Percentiles rank a stretch among this genome's conserved stretches.
These are phyloP conservation scores for Colletotrichum falcatum DNA, from an alignment of 2,329 filamentous ascomycete species.

Conservation along the genomic window DNA sequence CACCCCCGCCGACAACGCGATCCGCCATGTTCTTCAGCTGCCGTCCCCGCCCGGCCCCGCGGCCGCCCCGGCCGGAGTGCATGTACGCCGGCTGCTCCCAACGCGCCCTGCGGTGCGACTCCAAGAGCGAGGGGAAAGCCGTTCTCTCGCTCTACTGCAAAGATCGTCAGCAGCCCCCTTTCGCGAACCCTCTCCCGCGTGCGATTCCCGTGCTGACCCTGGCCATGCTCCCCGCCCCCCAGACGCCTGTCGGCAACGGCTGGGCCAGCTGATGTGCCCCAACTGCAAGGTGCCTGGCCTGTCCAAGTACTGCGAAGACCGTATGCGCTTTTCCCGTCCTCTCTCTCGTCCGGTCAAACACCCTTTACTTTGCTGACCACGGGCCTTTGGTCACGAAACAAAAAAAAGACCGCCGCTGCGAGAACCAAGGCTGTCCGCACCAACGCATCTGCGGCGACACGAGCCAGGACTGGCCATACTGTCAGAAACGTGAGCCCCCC, in stretches of 20 bases:
- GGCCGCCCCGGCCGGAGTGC: constrained; percentile 22
- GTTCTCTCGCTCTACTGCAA: constrained; percentile 41
- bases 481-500: constrained; percentile 36
- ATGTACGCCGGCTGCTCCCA: constrained; percentile 30
- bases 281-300: constrained; percentile 32
- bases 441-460: constrained; percentile 33
- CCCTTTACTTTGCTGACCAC: not conserved
- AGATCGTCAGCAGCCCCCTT: constrained; percentile 22
- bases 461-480: constrained; percentile 39
- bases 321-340: constrained; percentile 1
- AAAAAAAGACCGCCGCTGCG: constrained; percentile 36
- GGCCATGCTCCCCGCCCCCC: no score
- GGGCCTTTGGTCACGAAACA: no score
- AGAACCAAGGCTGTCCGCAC: constrained; percentile 32
- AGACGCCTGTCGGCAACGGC: constrained; percentile 43
- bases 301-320: constrained; percentile 41
- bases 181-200: no score
- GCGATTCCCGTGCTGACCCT: not conserved
- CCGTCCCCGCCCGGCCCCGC: constrained; percentile 17
- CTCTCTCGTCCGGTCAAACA: no score
- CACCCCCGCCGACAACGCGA: not conserved
- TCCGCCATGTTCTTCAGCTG: constrained; percentile 41
- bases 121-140: constrained; percentile 6
- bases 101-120: constrained; percentile 37
- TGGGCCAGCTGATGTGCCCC: constrained; percentile 41